phyloP scores from a whole-genome alignment of 1,284 basidiomycete genomes.

The Sanghuangporus sanghuang region DNA sequence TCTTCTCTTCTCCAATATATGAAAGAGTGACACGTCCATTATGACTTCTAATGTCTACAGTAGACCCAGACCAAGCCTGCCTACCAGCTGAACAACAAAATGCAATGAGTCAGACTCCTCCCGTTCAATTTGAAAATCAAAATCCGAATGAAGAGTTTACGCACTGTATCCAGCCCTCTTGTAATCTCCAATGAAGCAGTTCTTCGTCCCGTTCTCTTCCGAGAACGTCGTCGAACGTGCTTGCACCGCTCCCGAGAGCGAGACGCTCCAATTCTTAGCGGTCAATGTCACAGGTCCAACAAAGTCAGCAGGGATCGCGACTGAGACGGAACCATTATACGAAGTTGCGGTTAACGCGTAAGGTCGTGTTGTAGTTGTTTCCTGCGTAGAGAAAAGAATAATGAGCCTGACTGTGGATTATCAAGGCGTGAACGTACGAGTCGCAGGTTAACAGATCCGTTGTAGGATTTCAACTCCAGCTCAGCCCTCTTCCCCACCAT shows the following conservation, averaged over 20 bases:
- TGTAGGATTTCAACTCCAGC: background rate
- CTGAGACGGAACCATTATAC: background rate
- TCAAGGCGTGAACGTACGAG: background rate
- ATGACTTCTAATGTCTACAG: slow-evolving; percentile 2
- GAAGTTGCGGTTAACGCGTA: background rate
- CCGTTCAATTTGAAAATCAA: background rate
- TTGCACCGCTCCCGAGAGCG: background rate
- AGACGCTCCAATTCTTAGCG: background rate
- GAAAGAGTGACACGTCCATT: slow-evolving; percentile 5
- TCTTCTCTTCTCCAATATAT: slow-evolving; percentile 3
- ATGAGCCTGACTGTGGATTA: background rate
- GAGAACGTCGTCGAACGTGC: slow-evolving; percentile 1
- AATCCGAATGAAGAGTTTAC: background rate
- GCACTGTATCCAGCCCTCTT: background rate
- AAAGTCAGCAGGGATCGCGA: slow-evolving; percentile 10
- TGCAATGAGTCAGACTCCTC: background rate
- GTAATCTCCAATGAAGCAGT: slow-evolving; percentile 7
- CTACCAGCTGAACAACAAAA: background rate
- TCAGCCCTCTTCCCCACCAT: background rate
- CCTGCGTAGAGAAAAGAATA: background rate
- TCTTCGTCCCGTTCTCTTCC: slow-evolving; percentile 1
- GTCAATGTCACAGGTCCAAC: slow-evolving; percentile 4
- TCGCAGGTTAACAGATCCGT: background rate
- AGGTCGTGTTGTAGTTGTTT: background rate
- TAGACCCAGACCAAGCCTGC: slow-evolving; percentile 8